These are phyloP conservation scores for Podosphaera leucotricha DNA, from an alignment of 2,329 filamentous ascomycete genomes.

Conservation along the genomic window DNA sequence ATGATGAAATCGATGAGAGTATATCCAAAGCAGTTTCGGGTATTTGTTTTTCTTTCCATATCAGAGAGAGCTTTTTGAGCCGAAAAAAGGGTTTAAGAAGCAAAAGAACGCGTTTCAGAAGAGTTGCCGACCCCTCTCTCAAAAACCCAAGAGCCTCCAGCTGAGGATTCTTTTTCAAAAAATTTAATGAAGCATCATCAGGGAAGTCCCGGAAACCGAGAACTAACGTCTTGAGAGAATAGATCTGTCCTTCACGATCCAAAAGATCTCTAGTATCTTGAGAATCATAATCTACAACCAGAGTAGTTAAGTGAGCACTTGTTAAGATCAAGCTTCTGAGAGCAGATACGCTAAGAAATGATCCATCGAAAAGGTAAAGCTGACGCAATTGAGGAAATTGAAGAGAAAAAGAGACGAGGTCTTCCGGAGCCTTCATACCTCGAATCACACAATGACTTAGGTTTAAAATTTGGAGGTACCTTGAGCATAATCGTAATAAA, in stretches of 20 bases:
- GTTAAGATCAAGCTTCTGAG: neutral
- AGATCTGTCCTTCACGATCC: neutral
- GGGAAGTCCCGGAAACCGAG: neutral
- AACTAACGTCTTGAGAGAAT: neutral
- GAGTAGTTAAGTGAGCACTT: neutral
- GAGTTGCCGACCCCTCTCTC: neutral
- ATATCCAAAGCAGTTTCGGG: neutral
- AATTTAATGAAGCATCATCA: neutral
- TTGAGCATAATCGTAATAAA: neutral
- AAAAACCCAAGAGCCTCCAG: neutral
- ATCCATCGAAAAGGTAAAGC: neutral
- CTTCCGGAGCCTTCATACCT: neutral
- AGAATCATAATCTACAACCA: neutral
- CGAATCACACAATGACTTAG: neutral
- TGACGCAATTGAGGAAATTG: neutral
- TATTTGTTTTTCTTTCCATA: neutral
- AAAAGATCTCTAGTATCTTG: neutral
- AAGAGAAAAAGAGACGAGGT: neutral
- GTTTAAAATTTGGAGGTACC: neutral
- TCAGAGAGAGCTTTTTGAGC: neutral
- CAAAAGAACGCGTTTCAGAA: neutral
- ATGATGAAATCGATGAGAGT: neutral
- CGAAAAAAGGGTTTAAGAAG: neutral
- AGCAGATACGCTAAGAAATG: neutral
- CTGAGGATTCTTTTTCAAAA: neutral